Conservation (phyloP, 192 early-diverging fungal genomes). For the Lobosporangium transversale region DNA sequence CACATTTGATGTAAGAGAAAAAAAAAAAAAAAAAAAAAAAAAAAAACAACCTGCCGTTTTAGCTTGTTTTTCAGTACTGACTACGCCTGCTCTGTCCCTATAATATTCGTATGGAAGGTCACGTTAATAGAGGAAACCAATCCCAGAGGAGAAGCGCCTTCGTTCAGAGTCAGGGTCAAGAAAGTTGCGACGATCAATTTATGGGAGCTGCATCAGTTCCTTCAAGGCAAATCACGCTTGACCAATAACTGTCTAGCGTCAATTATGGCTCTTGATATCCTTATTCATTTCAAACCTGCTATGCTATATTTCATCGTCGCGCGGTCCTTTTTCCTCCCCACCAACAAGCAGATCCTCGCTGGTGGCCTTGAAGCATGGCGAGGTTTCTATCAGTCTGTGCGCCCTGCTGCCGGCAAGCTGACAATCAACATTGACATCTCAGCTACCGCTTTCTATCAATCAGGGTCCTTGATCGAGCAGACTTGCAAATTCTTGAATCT, state of each 20-base stretch:
- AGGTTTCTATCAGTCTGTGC: conserved; percentile 89
- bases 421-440: conserved; percentile 76
- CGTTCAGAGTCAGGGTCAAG: conserved; percentile 73
- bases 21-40: neutral
- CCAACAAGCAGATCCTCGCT: conserved; percentile 49
- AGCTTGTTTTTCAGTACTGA: no score
- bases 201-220: conserved; percentile 61
- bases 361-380: conserved; percentile 90
- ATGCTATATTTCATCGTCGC: conserved; percentile 78
- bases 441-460: conserved; percentile 72
- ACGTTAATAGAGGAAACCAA: no score
- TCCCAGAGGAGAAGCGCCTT: no score
- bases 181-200: conserved; percentile 73
- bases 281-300: conserved; percentile 82
- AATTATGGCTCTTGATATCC: conserved; percentile 77
- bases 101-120: no score
- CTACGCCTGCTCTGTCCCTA: no score
- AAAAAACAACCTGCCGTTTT: no score
- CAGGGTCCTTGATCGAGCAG: conserved; percentile 74
- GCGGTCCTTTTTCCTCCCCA: conserved; percentile 88
- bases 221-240: conserved; percentile 55
- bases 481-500: conserved; percentile 71
- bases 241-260: conserved; percentile 57
- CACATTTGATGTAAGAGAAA: conserved; percentile 62
- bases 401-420: conserved; percentile 75